Conservation (phyloP, 108 stramenopile genomes). For the Nitzschia sp. region DNA sequence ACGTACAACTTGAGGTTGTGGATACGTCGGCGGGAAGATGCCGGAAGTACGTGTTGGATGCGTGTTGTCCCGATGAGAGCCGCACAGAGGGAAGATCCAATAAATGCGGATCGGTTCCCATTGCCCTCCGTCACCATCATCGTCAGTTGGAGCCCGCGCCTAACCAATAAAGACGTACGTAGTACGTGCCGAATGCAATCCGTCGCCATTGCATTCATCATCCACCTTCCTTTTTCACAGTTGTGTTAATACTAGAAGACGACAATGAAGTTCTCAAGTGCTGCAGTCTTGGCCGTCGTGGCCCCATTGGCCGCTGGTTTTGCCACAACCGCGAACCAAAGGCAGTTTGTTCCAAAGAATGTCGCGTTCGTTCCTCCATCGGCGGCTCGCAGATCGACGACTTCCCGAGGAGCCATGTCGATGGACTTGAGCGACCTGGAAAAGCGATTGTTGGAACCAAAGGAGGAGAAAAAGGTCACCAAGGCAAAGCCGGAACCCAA, state of each 20-base stretch:
- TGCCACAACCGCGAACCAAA: conserved; percentile 34
- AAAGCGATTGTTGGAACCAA: conserved; percentile 33
- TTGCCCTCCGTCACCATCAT: background rate
- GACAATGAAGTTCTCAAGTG: conserved; percentile 75
- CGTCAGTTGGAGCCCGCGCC: background rate
- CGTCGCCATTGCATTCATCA: background rate
- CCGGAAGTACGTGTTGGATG: conserved; percentile 3
- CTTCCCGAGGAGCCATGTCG: conserved; percentile 28
- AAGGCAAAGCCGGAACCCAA: conserved; percentile 8
- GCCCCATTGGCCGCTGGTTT: conserved; percentile 54
- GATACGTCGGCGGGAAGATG: background rate
- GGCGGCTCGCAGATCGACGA: background rate
- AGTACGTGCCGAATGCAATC: background rate
- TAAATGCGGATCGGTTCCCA: too few relatives aligned
- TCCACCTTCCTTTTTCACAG: background rate
- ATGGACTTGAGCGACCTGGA: conserved; percentile 47
- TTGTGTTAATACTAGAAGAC: background rate
- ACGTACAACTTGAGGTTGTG: conserved; percentile 5
- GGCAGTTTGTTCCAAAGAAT: conserved; percentile 30
- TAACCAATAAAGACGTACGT: conserved; percentile 8
- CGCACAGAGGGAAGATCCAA: too few relatives aligned
- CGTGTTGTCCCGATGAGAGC: too few relatives aligned
- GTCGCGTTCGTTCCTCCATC: conserved; percentile 11
- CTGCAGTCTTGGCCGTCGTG: conserved; percentile 58
- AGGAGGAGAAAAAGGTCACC: conserved; percentile 18